A percentile compares a stretch with the other conserved stretches of the same genome.
These are phyloP conservation scores for Martiniozyma asiatica DNA, from an alignment of 1,139 yeast genomes.

Conservation along the genomic window DNA sequence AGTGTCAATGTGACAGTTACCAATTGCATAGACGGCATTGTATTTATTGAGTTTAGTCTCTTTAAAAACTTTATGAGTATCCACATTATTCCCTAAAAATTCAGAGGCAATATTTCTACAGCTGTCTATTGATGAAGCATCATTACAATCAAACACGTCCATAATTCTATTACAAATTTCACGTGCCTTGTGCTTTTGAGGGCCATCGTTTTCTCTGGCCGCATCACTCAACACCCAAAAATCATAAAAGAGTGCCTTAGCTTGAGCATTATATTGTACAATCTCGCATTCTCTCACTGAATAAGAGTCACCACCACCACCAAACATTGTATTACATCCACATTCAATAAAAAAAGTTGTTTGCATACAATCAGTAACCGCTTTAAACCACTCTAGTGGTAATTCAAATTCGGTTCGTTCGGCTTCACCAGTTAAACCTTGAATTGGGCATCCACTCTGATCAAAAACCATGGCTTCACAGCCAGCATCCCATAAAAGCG, in stretches of 20 bases:
- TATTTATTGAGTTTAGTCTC: constrained; percentile 23
- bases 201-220: constrained; percentile 71
- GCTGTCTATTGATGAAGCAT: constrained; percentile 33
- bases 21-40: constrained; percentile 64
- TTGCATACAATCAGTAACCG: constrained; percentile 20
- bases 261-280: constrained; percentile 70
- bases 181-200: constrained; percentile 77
- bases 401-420: constrained; percentile 67
- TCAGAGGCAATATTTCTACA: constrained; percentile 60
- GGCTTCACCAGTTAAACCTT: constrained; percentile 79
- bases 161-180: constrained; percentile 67
- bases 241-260: constrained; percentile 67
- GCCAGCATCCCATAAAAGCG: constrained; percentile 61
- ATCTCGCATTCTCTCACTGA: constrained; percentile 59
- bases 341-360: constrained; percentile 68
- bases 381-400: constrained; percentile 39
- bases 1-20: constrained; percentile 94
- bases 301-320: constrained; percentile 51
- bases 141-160: constrained; percentile 56
- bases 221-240: constrained; percentile 87
- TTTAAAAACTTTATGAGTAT: constrained; percentile 49
- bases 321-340: constrained; percentile 93
- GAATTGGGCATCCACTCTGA: constrained; percentile 54
- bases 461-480: constrained; percentile 78
- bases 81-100: constrained; percentile 53